A percentile compares a stretch with the other conserved stretches of the same genome.
Conservation (phyloP, 2,329 filamentous ascomycete genomes). For the Gnomoniopsis smithogilvyi region DNA sequence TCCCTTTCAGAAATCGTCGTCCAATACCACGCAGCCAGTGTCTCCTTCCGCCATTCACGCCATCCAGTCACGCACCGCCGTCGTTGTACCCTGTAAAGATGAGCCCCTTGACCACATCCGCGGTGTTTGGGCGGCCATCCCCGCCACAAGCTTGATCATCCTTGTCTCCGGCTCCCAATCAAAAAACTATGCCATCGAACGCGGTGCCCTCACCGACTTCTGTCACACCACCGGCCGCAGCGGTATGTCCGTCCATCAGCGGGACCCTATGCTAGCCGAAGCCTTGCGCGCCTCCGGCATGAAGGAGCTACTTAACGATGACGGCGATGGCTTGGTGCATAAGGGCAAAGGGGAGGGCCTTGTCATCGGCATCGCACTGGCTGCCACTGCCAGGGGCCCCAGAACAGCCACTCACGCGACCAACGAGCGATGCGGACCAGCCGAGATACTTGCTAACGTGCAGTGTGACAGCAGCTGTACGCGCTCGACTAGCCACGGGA, state of each 20-base stretch:
- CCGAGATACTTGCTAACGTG: not conserved
- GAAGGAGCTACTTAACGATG: slow-evolving; percentile 20
- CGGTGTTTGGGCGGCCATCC: slow-evolving; percentile 28
- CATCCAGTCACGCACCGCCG: not conserved
- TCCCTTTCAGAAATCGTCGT: not conserved
- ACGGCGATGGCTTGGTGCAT: slow-evolving; percentile 20
- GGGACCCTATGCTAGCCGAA: slow-evolving; percentile 23
- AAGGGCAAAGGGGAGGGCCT: slow-evolving; percentile 27
- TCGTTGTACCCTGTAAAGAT: slow-evolving; percentile 31
- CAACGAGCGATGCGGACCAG: not conserved
- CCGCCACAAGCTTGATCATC: slow-evolving; percentile 26
- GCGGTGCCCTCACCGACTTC: slow-evolving; percentile 21
- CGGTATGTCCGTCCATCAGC: slow-evolving; percentile 27
- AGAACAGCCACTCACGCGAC: not conserved
- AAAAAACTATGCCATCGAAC: slow-evolving; percentile 23
- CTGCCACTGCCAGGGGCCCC: slow-evolving; percentile 19
- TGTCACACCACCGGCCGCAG: slow-evolving; percentile 19
- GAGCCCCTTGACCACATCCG: slow-evolving; percentile 24
- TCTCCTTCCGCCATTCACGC: slow-evolving; percentile 6
- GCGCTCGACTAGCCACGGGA: not conserved
- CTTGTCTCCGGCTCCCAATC: slow-evolving; percentile 28
- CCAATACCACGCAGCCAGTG: slow-evolving; percentile 2
- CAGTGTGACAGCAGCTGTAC: not conserved
- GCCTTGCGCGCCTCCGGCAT: slow-evolving; percentile 24
- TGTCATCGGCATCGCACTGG: slow-evolving; percentile 28